Percentiles rank a stretch among this genome's conserved stretches.
Conservation (phyloP, 1,139 yeast species). For the Taiozyma sp. region DNA sequence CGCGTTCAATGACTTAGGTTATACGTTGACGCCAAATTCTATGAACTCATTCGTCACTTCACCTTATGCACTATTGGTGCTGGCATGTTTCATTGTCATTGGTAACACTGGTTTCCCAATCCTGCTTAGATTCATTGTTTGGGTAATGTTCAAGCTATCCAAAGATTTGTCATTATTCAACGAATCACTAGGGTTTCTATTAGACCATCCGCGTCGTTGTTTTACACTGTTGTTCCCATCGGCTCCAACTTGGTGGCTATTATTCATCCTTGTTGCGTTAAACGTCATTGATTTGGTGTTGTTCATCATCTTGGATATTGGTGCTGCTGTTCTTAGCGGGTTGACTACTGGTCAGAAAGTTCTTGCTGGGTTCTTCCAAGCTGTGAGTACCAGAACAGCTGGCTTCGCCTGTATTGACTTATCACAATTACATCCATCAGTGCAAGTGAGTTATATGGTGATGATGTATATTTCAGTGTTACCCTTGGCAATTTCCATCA, state of each 20-base stretch:
- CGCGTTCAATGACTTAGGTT: constrained; percentile 79
- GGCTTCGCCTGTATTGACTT: constrained; percentile 77
- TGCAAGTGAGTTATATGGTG: constrained; percentile 87
- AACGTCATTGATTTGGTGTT: constrained; percentile 75
- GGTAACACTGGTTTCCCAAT: constrained; percentile 96
- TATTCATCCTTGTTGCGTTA: constrained; percentile 62
- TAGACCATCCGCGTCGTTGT: constrained; percentile 97
- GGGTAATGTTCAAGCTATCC: constrained; percentile 67
- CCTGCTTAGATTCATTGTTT: constrained; percentile 67
- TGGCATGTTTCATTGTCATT: constrained; percentile 66
- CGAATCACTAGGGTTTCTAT: constrained; percentile 78
- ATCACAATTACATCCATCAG: constrained; percentile 74
- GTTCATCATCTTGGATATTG: constrained; percentile 72
- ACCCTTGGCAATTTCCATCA: constrained; percentile 92
- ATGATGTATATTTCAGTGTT: constrained; percentile 98
- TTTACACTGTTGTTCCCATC: constrained; percentile 89
- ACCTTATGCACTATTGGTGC: constrained; percentile 56
- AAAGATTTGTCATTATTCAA: constrained; percentile 58
- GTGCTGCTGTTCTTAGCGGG: constrained; percentile 39
- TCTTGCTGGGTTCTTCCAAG: constrained; percentile 82
- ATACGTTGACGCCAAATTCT: constrained; percentile 74
- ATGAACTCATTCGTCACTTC: constrained; percentile 61
- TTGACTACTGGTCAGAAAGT: constrained; percentile 65
- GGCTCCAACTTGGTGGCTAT: constrained; percentile 93
- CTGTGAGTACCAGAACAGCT: constrained; percentile 90